phyloP scores from a whole-genome alignment of 495 filamentous ascomycete genomes.

The Ascobolus immersus region DNA sequence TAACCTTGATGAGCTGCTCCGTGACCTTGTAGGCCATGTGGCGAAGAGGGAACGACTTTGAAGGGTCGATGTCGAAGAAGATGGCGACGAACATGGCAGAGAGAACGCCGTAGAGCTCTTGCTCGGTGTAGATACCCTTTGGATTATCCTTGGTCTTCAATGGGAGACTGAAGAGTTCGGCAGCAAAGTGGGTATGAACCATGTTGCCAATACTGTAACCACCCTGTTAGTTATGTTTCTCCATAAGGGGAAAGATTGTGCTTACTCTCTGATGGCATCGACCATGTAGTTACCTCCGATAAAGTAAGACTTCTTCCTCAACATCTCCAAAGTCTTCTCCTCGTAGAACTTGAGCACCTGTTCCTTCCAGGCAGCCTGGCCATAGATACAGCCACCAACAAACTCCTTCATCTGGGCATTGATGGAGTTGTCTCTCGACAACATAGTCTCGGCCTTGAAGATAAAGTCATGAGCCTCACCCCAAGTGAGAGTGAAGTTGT shows the following conservation, averaged over 20 bases:
- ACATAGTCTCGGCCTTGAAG: conserved; percentile 28
- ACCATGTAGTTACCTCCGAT: conserved; percentile 33
- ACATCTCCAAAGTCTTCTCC: conserved; percentile 34
- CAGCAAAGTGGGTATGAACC: conserved; percentile 44
- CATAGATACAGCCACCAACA: conserved; percentile 36
- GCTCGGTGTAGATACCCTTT: conserved; percentile 46
- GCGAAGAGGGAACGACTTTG: conserved; percentile 30
- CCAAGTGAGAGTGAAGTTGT: conserved; percentile 28
- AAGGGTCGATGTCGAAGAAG: conserved; percentile 25
- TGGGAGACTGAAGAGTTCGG: conserved; percentile 45
- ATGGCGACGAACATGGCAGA: conserved; percentile 34
- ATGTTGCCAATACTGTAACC: conserved; percentile 35
- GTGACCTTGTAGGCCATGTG: conserved; percentile 36
- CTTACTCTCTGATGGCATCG: conserved; percentile 48
- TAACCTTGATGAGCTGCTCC: conserved; percentile 32
- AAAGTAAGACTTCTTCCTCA: conserved; percentile 37
- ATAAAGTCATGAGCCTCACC: conserved; percentile 28
- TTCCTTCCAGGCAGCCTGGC: conserved; percentile 27
- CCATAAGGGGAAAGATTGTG: conserved; percentile 1
- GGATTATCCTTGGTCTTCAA: conserved; percentile 43
- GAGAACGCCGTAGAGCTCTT: conserved; percentile 56
- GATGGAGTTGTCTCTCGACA: conserved; percentile 25
- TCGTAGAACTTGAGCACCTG: conserved; percentile 35
- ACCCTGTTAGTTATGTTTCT: not conserved
- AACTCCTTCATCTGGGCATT: conserved; percentile 29